Conservation (phyloP, 2,329 filamentous ascomycete species). For the Chrysoporthe cubensis region DNA sequence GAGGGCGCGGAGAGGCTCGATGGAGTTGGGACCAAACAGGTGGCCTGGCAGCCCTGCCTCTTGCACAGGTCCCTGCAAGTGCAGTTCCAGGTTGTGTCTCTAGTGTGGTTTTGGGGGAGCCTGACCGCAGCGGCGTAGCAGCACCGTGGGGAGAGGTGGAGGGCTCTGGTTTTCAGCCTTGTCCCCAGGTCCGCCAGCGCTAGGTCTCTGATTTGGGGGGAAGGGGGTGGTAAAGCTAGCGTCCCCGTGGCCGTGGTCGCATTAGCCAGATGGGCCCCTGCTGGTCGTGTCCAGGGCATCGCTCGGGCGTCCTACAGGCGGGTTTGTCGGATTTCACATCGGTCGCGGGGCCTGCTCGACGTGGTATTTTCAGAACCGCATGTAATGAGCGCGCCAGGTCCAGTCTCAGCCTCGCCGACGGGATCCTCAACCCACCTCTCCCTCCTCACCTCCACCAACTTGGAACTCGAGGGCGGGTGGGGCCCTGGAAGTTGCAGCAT, state of each 20-base stretch:
- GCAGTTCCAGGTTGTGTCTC: slow-evolving; percentile 2
- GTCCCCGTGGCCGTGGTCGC: slow-evolving; percentile 15
- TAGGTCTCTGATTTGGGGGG: neutral
- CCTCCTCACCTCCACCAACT: neutral
- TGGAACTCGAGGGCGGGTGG: neutral
- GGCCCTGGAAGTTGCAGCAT: neutral
- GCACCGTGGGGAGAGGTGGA: slow-evolving; percentile 2
- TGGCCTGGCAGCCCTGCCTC: slow-evolving; percentile 15
- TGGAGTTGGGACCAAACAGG: slow-evolving; percentile 29
- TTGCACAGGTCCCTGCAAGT: slow-evolving; percentile 16
- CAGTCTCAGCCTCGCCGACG: slow-evolving; percentile 1
- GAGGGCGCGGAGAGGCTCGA: slow-evolving; percentile 25
- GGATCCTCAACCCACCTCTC: neutral
- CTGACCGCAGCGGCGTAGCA: neutral
- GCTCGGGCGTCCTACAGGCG: slow-evolving; percentile 3
- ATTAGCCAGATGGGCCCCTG: slow-evolving; percentile 14
- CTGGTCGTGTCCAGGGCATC: slow-evolving; percentile 1
- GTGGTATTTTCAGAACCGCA: neutral
- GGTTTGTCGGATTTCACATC: neutral
- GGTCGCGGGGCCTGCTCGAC: neutral
- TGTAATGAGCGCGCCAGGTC: neutral
- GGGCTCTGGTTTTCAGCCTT: slow-evolving; percentile 19
- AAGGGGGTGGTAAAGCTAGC: neutral
- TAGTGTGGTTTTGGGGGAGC: slow-evolving; percentile 9
- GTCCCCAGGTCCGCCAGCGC: slow-evolving; percentile 13